Evolutionary conservation across 768 basidiomycete genomes (phyloP).

Genomic region (Hygrophorus russula): DNA sequence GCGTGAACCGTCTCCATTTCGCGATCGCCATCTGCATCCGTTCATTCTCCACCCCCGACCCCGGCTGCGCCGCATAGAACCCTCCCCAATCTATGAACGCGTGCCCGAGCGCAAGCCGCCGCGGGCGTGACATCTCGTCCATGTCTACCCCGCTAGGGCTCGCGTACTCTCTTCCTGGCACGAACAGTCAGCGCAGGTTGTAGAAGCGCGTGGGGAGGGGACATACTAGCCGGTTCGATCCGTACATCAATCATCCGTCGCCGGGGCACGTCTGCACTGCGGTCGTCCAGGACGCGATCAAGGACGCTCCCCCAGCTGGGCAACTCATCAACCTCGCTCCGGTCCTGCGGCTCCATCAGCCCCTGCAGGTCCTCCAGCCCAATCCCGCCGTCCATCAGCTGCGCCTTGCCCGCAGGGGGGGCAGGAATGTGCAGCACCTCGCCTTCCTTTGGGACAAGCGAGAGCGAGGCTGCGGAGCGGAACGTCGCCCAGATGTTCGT

Average conservation of each 20-base stretch:
- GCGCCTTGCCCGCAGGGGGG: slow-evolving; percentile 10
- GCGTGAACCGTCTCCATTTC: slow-evolving; percentile 7
- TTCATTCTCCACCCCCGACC: neutral
- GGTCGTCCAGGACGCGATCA: slow-evolving; percentile 1
- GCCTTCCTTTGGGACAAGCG: slow-evolving; percentile 21
- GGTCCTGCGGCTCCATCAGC: neutral
- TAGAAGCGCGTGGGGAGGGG: too few relatives aligned
- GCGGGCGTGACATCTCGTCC: neutral
- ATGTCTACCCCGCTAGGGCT: neutral
- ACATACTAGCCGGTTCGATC: slow-evolving; percentile 7
- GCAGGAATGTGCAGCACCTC: slow-evolving; percentile 18
- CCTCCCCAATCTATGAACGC: slow-evolving; percentile 9
- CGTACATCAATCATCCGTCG: slow-evolving; percentile 4
- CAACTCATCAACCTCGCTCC: neutral
- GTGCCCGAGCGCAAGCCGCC: slow-evolving; percentile 4
- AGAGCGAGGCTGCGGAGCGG: slow-evolving; percentile 27
- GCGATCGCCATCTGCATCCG: slow-evolving; percentile 4
- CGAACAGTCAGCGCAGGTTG: neutral
- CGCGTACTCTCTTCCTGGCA: neutral
- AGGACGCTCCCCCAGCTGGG: slow-evolving; percentile 1
- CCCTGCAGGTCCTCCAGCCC: slow-evolving; percentile 23
- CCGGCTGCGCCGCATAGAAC: too few relatives aligned
- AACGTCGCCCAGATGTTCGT: slow-evolving; percentile 33
- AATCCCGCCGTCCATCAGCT: slow-evolving; percentile 17
- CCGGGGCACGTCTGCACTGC: slow-evolving; percentile 1